phyloP scores from a whole-genome alignment of 2,329 filamentous ascomycete genomes.

The Graphiopsis chlorocephala region DNA sequence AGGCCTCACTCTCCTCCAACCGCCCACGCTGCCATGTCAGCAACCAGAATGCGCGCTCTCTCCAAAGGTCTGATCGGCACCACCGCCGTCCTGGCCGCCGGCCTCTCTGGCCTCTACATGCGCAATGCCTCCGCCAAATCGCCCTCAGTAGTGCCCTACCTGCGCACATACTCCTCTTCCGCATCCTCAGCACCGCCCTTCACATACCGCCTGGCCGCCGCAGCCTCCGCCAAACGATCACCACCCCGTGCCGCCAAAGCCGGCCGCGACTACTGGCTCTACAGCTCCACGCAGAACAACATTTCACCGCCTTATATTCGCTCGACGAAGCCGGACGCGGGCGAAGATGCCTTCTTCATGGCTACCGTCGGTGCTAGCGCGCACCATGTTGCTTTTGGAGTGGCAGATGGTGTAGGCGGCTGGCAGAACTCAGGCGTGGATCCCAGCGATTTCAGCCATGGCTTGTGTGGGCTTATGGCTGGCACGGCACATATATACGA shows the following conservation, averaged over 20 bases:
- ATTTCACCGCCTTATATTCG: constrained; percentile 48
- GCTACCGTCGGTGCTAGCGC: constrained; percentile 66
- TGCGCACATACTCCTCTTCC: constrained; percentile 14
- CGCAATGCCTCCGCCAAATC: constrained; percentile 5
- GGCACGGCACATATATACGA: constrained; percentile 43
- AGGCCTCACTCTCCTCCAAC: background rate
- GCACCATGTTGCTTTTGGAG: constrained; percentile 73
- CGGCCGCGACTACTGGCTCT: constrained; percentile 42
- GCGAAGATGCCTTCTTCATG: constrained; percentile 96
- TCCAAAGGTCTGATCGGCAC: constrained; percentile 15
- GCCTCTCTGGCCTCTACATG: constrained; percentile 16
- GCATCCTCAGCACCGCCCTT: constrained; percentile 23
- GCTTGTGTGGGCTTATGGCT: constrained; percentile 91
- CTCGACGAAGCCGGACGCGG: constrained; percentile 63
- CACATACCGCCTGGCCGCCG: constrained; percentile 38
- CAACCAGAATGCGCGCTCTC: constrained; percentile 9
- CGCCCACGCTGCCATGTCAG: constrained; percentile 6
- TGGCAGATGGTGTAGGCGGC: constrained; percentile 92
- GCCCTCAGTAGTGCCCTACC: constrained; percentile 6
- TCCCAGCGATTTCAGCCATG: constrained; percentile 91
- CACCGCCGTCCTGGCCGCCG: constrained; percentile 16
- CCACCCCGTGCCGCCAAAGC: constrained; percentile 47
- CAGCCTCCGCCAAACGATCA: constrained; percentile 35
- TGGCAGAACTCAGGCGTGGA: constrained; percentile 93
- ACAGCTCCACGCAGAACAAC: constrained; percentile 31